Conservation (phyloP, 1,284 basidiomycete species). For the Ganoderma resinaceum region DNA sequence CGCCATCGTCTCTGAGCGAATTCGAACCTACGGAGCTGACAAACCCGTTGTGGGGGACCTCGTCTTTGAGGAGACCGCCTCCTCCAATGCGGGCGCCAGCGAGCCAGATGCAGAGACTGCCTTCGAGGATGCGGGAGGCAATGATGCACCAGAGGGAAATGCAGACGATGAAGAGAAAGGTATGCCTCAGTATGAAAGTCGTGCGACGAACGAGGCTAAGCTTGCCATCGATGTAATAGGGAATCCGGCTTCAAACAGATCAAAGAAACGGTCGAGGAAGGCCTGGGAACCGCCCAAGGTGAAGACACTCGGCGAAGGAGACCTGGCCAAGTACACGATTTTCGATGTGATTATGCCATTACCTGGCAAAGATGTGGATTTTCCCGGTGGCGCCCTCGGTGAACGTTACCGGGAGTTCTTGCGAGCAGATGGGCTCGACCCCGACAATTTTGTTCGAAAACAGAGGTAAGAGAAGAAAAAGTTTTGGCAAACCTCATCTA, state of each 20-base stretch:
- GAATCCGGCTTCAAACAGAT: slow-evolving; percentile 25
- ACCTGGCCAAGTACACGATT: slow-evolving; percentile 82
- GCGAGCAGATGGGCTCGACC: slow-evolving; percentile 85
- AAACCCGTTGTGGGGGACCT: slow-evolving; percentile 88
- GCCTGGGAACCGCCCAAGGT: slow-evolving; percentile 72
- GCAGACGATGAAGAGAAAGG: slow-evolving; percentile 48
- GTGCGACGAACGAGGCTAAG: slow-evolving; percentile 14
- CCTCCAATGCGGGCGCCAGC: slow-evolving; percentile 42
- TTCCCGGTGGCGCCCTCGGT: slow-evolving; percentile 84
- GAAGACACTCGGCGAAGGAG: slow-evolving; percentile 79
- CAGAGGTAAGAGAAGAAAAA: slow-evolving; percentile 70
- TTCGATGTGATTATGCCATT: slow-evolving; percentile 97
- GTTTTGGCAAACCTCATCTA: background rate
- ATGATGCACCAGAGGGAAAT: slow-evolving; percentile 44
- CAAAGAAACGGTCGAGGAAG: slow-evolving; percentile 48
- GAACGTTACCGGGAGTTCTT: slow-evolving; percentile 87
- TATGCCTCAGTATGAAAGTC: slow-evolving; percentile 36
- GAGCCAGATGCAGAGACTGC: slow-evolving; percentile 48
- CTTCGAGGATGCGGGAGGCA: slow-evolving; percentile 49
- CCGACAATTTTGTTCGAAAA: slow-evolving; percentile 85
- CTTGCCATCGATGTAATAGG: slow-evolving; percentile 14
- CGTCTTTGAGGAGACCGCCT: slow-evolving; percentile 64
- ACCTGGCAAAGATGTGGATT: slow-evolving; percentile 91
- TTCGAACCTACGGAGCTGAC: slow-evolving; percentile 79
- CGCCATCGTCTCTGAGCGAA: slow-evolving; percentile 91